Percentiles rank a stretch among this genome's conserved stretches.
Evolutionary conservation across 192 early-diverging fungal genomes (phyloP).

Genomic region (Linnemannia exigua): DNA sequence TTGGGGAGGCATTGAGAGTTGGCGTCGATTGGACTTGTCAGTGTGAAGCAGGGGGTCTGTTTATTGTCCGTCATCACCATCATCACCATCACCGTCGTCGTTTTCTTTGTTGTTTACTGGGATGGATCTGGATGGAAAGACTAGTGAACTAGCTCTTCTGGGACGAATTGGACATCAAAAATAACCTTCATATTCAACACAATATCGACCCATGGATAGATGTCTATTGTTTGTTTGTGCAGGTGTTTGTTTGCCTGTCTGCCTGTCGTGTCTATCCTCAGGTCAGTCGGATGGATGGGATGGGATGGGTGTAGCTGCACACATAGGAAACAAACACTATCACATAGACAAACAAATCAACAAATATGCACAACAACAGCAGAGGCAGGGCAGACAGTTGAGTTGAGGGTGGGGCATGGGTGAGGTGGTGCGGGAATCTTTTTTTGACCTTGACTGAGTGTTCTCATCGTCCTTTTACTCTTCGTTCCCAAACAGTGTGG

Average conservation of each 20-base stretch:
- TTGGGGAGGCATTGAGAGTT: background rate
- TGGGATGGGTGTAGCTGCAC: background rate
- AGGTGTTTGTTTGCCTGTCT: background rate
- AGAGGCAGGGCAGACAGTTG: background rate
- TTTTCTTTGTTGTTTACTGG: background rate
- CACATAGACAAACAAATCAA: background rate
- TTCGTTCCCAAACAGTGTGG: background rate
- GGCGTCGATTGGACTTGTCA: background rate
- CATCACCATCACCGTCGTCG: background rate
- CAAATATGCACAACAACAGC: background rate
- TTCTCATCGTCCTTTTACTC: background rate
- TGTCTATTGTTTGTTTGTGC: background rate
- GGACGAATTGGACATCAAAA: background rate
- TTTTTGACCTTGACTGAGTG: background rate
- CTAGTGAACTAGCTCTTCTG: background rate
- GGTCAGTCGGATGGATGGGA: background rate
- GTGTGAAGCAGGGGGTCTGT: background rate
- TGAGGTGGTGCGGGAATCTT: constrained; percentile 3
- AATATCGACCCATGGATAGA: too few relatives aligned
- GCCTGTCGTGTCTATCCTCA: background rate
- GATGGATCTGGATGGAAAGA: background rate
- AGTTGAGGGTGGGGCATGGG: background rate
- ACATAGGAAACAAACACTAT: background rate
- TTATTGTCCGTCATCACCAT: background rate
- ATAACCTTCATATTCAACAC: too few relatives aligned